Conservation (phyloP, 306 rosid species). For the Dalbergia cochinchinensis region DNA sequence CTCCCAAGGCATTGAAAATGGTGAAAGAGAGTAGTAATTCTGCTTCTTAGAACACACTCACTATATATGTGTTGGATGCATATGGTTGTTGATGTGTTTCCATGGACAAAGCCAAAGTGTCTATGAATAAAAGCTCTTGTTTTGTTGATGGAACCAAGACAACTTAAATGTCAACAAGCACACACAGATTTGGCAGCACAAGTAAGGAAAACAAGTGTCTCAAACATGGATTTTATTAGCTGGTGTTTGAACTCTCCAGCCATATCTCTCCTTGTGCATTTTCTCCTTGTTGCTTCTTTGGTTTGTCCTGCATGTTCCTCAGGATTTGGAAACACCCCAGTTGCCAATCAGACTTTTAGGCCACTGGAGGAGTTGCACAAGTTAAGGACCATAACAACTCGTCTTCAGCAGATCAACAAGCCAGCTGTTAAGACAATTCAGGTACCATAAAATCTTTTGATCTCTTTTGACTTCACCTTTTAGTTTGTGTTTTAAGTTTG, state of each 20-base stretch:
- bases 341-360: slow-evolving; percentile 61
- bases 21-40: slow-evolving; percentile 50
- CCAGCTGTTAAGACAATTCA: slow-evolving; percentile 74
- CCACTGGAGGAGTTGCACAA: slow-evolving; percentile 61
- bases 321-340: neutral
- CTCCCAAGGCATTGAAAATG: slow-evolving; percentile 54
- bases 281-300: slow-evolving; percentile 58
- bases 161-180: slow-evolving; percentile 50
- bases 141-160: slow-evolving; percentile 52
- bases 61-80: slow-evolving; percentile 44
- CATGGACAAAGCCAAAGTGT: slow-evolving; percentile 44
- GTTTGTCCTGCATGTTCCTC: slow-evolving; percentile 57
- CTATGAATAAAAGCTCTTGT: slow-evolving; percentile 10
- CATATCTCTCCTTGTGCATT: slow-evolving; percentile 53
- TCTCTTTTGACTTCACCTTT: neutral
- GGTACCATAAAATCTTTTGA: slow-evolving; percentile 39
- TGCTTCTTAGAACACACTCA: slow-evolving; percentile 37
- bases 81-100: slow-evolving; percentile 43
- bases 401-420: slow-evolving; percentile 71
- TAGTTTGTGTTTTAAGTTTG: neutral
- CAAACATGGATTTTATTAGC: slow-evolving; percentile 65
- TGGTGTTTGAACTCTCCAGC: slow-evolving; percentile 48
- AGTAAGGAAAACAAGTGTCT: slow-evolving; percentile 30
- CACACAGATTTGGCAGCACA: slow-evolving; percentile 35
- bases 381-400: slow-evolving; percentile 55